These are phyloP conservation scores for Rhynchospora breviuscula DNA, from an alignment of 176 grass and related monocot species.

Conservation along the genomic window DNA sequence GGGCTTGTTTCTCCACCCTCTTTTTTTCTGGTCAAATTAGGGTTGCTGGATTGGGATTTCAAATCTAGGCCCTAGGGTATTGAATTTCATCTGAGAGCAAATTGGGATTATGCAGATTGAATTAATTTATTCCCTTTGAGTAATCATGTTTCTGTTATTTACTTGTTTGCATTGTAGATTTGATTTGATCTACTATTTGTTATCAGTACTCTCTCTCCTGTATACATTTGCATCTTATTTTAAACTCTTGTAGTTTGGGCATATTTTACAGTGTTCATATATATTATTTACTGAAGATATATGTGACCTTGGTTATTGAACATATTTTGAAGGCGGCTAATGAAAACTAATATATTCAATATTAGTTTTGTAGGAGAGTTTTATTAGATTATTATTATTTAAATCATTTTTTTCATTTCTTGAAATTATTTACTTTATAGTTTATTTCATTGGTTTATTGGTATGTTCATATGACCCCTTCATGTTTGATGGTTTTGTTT, in stretches of 20 bases:
- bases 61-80: neutral
- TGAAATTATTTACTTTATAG: neutral
- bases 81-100: too few relatives aligned
- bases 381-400: neutral
- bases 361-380: neutral
- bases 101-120: neutral
- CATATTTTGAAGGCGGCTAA: neutral
- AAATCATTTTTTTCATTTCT: neutral
- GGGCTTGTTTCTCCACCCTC: neutral
- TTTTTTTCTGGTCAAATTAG: neutral
- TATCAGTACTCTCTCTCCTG: neutral
- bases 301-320: neutral
- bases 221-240: neutral
- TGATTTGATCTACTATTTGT: constrained; percentile 13
- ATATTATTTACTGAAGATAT: neutral
- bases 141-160: neutral
- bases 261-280: neutral
- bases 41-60: neutral
- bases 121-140: neutral
- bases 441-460: neutral
- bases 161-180: neutral
- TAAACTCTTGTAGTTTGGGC: neutral
- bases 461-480: neutral
- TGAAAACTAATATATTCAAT: neutral
- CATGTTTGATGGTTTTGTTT: neutral